Evolutionary conservation across 768 basidiomycete species (phyloP).

Genomic region (Coprinopsis strossmayeri): DNA sequence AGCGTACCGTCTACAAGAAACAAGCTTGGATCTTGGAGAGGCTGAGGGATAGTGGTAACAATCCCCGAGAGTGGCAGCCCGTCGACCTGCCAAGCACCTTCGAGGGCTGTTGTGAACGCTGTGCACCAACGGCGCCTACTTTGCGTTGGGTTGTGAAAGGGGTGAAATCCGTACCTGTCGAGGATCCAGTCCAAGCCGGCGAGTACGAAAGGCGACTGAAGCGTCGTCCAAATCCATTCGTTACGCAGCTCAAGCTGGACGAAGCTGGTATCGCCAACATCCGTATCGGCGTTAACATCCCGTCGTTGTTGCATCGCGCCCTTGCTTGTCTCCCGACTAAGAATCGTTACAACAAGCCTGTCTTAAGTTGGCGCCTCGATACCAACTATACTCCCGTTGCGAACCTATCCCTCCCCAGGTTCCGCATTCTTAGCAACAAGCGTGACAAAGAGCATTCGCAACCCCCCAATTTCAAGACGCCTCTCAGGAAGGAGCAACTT

Average conservation of each 20-base stretch:
- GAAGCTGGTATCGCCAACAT: conserved; percentile 61
- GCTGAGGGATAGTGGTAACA: conserved; percentile 65
- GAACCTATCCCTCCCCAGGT: conserved; percentile 52
- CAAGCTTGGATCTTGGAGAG: conserved; percentile 87
- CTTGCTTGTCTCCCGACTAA: conserved; percentile 66
- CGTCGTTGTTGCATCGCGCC: conserved; percentile 84
- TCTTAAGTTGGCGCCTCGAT: conserved; percentile 74
- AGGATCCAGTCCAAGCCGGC: conserved; percentile 83
- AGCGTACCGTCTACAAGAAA: conserved; percentile 72
- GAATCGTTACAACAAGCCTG: conserved; percentile 38
- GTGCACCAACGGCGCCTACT: conserved; percentile 74
- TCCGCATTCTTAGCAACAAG: conserved; percentile 72
- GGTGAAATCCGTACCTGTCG: conserved; percentile 62
- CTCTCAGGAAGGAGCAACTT: conserved; percentile 77
- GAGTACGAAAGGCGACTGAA: conserved; percentile 87
- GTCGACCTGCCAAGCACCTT: conserved; percentile 35
- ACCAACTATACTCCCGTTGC: conserved; percentile 69
- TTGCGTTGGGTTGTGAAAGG: conserved; percentile 65
- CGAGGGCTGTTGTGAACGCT: conserved; percentile 61
- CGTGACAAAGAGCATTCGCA: conserved; percentile 63
- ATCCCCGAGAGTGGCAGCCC: conserved; percentile 62
- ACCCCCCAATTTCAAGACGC: conserved; percentile 71
- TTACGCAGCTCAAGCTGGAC: conserved; percentile 72
- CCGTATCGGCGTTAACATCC: conserved; percentile 82
- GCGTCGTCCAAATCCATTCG: conserved; percentile 76